Evolutionary conservation across 1,284 basidiomycete species (phyloP), one percentile per base, ranked within the genome.

Genomic region (Rhodotorula sp.): DNA sequence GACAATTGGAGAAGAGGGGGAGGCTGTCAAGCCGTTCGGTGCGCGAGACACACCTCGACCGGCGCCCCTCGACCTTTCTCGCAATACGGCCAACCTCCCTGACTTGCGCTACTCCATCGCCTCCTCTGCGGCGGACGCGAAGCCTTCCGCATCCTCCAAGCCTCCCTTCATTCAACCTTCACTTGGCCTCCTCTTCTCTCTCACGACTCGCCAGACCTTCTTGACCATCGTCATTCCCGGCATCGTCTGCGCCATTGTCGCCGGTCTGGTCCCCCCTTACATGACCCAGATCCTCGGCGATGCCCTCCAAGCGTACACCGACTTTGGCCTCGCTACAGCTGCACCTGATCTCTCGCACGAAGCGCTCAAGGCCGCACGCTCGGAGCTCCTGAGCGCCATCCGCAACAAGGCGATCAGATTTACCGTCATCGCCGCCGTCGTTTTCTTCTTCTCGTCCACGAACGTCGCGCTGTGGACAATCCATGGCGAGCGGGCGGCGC

Each of bases 241-340:
- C 6, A 75, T 90, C 62, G 26, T 86, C 54, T 84, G 87, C 34
- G 89, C 92, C 7, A 68, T 92, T 51, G 81, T 86, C 53, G 85
- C 88, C 0, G 91, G 92, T 54, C 86, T 88, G 48, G 84, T 97
- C 48, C 92, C 91, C 0, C 92, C 95, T 1, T 91, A 91, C 83
- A 97, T 98, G 93, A 94, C 95, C 10, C 85, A 87, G 63, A 86
- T 95, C 72, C 84, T 98, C 72, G 94, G 95, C 40, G 85, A 89
- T 63, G 87, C 88, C 9, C 96, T 98, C 82, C 85, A 90, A 75
- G 84, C 88, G 0, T 94, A 96, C 76, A 82, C 86, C 4, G 72
- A 77, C 8, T 87, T 82, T 83, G 57, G 55, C 30, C 20, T 86
- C 80, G 57, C 81, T 18, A 64, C 75, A 44, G 64, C 71, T 6